Evolutionary conservation across 768 basidiomycete species (phyloP), one percentile per base, ranked within the genome.

Genomic region (Collybia mongolica): DNA sequence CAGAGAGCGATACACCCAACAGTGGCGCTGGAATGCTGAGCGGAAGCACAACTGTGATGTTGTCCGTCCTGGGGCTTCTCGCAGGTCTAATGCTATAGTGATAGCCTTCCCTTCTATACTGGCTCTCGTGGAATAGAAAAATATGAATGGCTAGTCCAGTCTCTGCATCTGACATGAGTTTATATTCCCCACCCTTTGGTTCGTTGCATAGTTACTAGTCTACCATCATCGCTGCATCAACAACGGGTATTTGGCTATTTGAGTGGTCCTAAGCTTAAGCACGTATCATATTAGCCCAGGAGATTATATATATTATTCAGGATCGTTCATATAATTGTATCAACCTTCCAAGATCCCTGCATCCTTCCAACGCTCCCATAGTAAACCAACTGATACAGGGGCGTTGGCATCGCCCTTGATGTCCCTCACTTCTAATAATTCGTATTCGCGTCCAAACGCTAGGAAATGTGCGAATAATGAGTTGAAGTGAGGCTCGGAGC

Each of bases 401-500:
- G 79, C 69, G 43, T 76, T 79, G 2, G 80, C 61, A 39, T 82
- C 71, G 1, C 90, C 90, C 54, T 81, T 88, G 64, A 97, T 82
- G 64, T 98, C 96, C 68, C 88, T 91, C 54, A 87, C 75, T 46
- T 96, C 93, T 56, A 98, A 66, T 52, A 98, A 65, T 60, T 98
- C 91, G 67, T 95, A 98, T 67, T 98, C 93, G 55, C 81, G 80
- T 0, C 96, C 96, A 60, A 98, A 98, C 0, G 95, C 93, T 44
- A 98, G 75, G 72, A 97, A 99, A 69, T 98, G 96, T 0, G 96
- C 96, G 67, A 98, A 98, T 32, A 98, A 83, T 3, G 93, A 96
- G 67, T 96, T 96, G 74, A 96, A 95, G 66, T 96, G 94, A 0
- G 91, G 91, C 63, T 98, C 96, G 8, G 89, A 85, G 36, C 92